These are phyloP conservation scores for Cinnamomum micranthum DNA, from an alignment of 164 flowering plant species.

Conservation along the genomic window DNA sequence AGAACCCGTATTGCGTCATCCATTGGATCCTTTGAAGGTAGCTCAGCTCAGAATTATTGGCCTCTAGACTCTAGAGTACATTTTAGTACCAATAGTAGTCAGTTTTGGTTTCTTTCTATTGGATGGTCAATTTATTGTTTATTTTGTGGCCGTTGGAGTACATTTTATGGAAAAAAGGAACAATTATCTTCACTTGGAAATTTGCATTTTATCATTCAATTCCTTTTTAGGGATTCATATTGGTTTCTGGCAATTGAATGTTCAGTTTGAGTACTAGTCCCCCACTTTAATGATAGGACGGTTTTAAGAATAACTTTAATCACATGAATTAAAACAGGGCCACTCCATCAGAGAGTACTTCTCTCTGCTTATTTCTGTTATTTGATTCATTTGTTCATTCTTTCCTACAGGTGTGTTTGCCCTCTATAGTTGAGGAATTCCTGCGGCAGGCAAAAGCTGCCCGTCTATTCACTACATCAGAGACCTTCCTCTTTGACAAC, in stretches of 20 bases:
- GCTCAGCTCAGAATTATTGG: slow-evolving; percentile 1
- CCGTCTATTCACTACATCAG: slow-evolving; percentile 38
- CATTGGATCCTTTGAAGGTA: slow-evolving; percentile 75
- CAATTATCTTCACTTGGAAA: no score
- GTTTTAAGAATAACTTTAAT: no score
- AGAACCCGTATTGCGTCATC: slow-evolving; percentile 48
- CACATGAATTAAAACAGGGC: no score
- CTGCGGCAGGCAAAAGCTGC: slow-evolving; percentile 69
- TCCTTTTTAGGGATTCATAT: no score
- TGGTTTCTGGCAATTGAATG: no score
- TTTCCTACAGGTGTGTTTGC: slow-evolving; percentile 71
- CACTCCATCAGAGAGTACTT: not conserved
- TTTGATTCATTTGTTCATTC: not conserved
- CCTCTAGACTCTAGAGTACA: not conserved
- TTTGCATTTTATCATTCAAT: no score
- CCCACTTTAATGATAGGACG: no score
- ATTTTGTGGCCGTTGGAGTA: no score
- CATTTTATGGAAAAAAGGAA: no score
- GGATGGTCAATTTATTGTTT: no score
- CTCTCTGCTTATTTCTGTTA: not conserved
- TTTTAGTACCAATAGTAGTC: not conserved
- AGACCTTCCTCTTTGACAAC: slow-evolving; percentile 33
- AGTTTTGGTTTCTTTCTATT: not conserved
- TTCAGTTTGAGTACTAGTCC: no score
- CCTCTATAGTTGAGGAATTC: slow-evolving; percentile 82